These are phyloP conservation scores for Amborella trichopoda DNA, from an alignment of 164 flowering plant genomes.

Conservation along the genomic window DNA sequence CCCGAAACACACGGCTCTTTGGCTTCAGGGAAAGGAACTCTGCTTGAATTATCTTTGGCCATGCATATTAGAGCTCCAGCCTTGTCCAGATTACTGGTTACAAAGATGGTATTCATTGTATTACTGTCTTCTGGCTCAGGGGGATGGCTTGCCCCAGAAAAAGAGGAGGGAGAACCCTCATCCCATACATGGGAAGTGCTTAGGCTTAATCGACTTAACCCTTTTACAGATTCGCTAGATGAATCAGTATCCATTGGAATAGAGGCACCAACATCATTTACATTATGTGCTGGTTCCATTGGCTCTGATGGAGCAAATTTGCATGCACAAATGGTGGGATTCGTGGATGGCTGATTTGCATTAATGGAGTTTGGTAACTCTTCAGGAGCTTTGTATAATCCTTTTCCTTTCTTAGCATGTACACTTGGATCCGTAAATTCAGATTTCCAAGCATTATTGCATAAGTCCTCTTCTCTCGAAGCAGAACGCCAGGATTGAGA, in stretches of 20 bases:
- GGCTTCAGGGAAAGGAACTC: conserved; percentile 61
- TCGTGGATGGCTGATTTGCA: too few species aligned
- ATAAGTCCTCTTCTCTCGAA: conserved; percentile 11
- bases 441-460: conserved; percentile 15
- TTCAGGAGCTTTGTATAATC: conserved; percentile 27
- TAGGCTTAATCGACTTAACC: too few species aligned
- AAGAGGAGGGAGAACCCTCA: conserved; percentile 47
- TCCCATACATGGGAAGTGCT: conserved; percentile 24
- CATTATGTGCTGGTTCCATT: too few species aligned
- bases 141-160: conserved; percentile 79
- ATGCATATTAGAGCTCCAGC: conserved; percentile 38
- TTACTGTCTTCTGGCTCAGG: conserved; percentile 77
- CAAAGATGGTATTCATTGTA: conserved; percentile 53
- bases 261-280: too few species aligned
- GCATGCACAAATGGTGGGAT: too few species aligned
- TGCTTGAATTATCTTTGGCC: conserved; percentile 54
- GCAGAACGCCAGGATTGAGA: conserved; percentile 11
- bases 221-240: too few species aligned
- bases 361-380: too few species aligned
- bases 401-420: conserved; percentile 44
- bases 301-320: too few species aligned
- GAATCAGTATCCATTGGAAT: too few species aligned
- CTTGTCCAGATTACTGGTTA: conserved; percentile 45
- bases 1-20: too few species aligned
- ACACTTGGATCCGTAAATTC: conserved; percentile 16